Conservation (phyloP, 345 rosid species). For the Hevea brasiliensis region DNA sequence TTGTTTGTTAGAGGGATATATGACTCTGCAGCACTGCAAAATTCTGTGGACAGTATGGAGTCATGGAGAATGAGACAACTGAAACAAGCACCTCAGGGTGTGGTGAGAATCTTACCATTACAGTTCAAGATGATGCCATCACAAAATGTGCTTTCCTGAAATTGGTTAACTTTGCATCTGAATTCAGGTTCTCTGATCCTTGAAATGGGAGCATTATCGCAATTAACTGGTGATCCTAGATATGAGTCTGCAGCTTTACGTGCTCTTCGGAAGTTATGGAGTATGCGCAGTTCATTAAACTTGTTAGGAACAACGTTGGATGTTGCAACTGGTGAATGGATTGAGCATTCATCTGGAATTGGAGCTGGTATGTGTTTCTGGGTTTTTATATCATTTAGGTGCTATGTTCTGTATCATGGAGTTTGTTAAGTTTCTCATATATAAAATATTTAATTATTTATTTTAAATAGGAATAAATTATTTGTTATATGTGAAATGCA, state of each 20-base stretch:
- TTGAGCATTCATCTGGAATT: constrained; percentile 85
- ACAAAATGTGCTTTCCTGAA: constrained; percentile 22
- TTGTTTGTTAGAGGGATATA: constrained; percentile 45
- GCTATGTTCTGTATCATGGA: background rate
- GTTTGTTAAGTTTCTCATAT: constrained; percentile 9
- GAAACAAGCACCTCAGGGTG: constrained; percentile 98
- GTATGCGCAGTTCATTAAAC: constrained; percentile 91
- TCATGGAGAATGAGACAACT: constrained; percentile 73
- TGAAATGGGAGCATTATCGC: constrained; percentile 97
- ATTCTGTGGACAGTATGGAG: constrained; percentile 82
- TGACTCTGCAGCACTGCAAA: constrained; percentile 52
- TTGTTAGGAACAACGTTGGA: constrained; percentile 85
- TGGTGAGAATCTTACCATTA: constrained; percentile 52
- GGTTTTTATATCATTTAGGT: constrained; percentile 9
- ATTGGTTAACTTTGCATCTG: constrained; percentile 21
- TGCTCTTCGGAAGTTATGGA: constrained; percentile 89
- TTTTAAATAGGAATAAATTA: background rate
- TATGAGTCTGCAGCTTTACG: constrained; percentile 86
- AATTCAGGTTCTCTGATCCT: constrained; percentile 81
- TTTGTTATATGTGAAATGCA: background rate
- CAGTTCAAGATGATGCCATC: constrained; percentile 6
- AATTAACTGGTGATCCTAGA: constrained; percentile 80
- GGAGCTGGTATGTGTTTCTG: constrained; percentile 74
- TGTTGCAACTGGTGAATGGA: constrained; percentile 82
- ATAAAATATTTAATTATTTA: background rate